Evolutionary conservation across 345 rosid species (phyloP).

Genomic region (Eucalyptus dawsonii): DNA sequence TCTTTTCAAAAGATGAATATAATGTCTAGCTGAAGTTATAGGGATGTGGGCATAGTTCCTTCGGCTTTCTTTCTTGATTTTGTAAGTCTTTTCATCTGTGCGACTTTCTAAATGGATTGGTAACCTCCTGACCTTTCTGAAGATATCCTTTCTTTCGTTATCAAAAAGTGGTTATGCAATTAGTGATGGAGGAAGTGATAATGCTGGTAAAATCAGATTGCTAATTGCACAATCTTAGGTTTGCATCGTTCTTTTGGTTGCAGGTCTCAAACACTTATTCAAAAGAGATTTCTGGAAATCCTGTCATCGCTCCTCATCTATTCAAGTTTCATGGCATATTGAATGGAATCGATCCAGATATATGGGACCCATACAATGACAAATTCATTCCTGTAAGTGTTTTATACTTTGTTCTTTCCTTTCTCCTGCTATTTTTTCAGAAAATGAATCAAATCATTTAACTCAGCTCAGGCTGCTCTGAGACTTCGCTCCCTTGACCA

Average conservation of each 20-base stretch:
- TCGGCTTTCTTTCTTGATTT: neutral
- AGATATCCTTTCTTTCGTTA: neutral
- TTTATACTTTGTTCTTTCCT: neutral
- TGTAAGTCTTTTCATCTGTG: neutral
- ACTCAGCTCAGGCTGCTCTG: neutral
- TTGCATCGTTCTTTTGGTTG: neutral
- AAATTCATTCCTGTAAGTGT: conserved; percentile 63
- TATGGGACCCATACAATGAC: conserved; percentile 95
- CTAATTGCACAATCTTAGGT: neutral
- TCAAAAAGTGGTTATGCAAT: neutral
- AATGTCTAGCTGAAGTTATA: neutral
- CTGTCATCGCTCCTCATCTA: conserved; percentile 59
- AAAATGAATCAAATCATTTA: neutral
- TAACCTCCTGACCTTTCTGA: neutral
- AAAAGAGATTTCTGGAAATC: conserved; percentile 75
- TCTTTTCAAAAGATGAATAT: neutral
- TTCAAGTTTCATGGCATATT: conserved; percentile 80
- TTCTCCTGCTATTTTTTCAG: neutral
- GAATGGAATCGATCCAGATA: conserved; percentile 89
- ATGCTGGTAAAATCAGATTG: neutral
- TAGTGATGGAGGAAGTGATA: neutral
- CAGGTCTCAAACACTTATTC: conserved; percentile 83
- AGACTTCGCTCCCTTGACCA: neutral
- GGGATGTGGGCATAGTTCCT: neutral
- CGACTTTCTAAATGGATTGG: neutral